Percentiles rank a stretch among this genome's conserved stretches.
Conservation (phyloP, 257 asterid genomes). For the Sherardia arvensis region DNA sequence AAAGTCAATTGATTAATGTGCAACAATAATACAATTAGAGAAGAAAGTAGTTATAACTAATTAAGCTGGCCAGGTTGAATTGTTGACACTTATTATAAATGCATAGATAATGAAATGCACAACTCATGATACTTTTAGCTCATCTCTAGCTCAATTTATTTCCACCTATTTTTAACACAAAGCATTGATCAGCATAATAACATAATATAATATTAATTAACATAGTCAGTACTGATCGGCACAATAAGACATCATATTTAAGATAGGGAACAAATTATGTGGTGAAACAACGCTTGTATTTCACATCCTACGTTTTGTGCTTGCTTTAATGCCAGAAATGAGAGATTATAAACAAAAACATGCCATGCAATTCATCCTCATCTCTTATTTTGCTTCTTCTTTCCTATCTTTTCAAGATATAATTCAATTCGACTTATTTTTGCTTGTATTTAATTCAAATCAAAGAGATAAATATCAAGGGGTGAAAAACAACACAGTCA, state of each 20-base stretch:
- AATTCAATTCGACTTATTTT: no score
- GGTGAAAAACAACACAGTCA: no score
- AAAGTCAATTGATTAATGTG: not conserved
- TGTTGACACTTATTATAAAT: not conserved
- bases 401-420: not conserved
- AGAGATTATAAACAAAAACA: not conserved
- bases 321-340: constrained; percentile 13
- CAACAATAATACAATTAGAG: not conserved
- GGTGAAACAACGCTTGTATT: constrained; percentile 6
- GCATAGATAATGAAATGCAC: not conserved
- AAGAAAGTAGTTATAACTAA: not conserved
- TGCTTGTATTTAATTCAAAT: no score
- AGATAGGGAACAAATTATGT: not conserved
- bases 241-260: no score
- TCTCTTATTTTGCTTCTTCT: not conserved
- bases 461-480: no score
- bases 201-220: no score
- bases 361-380: not conserved
- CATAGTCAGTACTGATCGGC: no score
- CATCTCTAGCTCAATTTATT: no score
- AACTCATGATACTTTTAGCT: no score
- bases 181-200: no score
- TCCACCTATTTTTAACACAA: no score
- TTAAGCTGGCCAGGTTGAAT: not conserved
- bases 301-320: not conserved